Evolutionary conservation across 2,329 filamentous ascomycete species (phyloP), one percentile per base, ranked within the genome.

Genomic region (Calonectria hongkongensis): DNA sequence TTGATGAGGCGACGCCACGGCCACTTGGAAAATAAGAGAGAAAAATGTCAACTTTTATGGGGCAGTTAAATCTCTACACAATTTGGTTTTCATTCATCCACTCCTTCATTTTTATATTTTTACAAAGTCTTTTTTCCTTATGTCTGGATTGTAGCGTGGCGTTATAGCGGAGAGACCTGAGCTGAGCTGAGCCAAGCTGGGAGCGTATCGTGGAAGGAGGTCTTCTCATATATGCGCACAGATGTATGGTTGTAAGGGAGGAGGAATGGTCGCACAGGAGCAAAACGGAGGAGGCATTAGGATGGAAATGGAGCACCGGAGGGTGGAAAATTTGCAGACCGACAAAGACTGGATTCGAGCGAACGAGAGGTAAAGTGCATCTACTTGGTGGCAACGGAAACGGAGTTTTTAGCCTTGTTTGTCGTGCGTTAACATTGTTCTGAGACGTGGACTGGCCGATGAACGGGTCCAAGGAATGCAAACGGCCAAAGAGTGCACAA

Each of bases 1-100:
- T 82, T 15, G 83, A 87, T 33, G 84, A 87, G 68, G 81, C 84
- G 15, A 88, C 86, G 3, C 86, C 87, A 60, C 82, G 84, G 33
- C 82, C 85, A 4, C 68, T 74, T 58, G 81, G 74, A 48, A 81
- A 78, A 74, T 82, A 71, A 74, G 62, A 36, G 41, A 63, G 7
- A n/a, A 36, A 39, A 43, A 12, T n/a, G 27, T 3, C 36, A 63
- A 47, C 25, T 33, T 66, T 36, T 7, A 33, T 30, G 56, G 56
- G 47, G 33, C 33, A 16, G 41, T 56, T 25, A 36, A 54, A 60
- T 70, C 28, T 69, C 66, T 70, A 71, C 39, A 64, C 45, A 54
- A 50, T 58, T 64, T 68, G 72, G 60, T 51, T 68, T 47, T 62
- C 36, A 30, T 60, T 60, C 51, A 47, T 48, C 28, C 54, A 36